phyloP scores from a whole-genome alignment of 2,329 filamentous ascomycete species.

The Chaetomium globosum region DNA sequence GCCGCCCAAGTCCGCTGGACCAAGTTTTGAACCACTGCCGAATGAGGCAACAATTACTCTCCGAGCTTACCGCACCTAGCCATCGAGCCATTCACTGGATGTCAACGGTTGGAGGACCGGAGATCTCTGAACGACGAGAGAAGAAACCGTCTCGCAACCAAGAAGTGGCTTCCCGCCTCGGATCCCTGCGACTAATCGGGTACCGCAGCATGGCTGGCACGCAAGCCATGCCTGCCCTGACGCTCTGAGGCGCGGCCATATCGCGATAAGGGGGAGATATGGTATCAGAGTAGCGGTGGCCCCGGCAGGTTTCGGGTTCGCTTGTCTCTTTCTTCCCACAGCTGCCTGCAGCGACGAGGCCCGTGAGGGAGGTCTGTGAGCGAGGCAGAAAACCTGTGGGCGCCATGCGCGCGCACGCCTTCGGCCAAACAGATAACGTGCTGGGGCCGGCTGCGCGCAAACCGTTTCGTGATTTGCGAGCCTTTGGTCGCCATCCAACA shows the following conservation, averaged over 20 bases:
- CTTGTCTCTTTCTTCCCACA: constrained; percentile 3
- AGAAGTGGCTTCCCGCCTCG: not conserved
- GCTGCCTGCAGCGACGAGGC: constrained; percentile 13
- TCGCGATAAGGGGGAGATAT: constrained; percentile 24
- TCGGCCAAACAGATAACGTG: constrained; percentile 20
- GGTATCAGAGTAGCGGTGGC: constrained; percentile 30
- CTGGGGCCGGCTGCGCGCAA: constrained; percentile 16
- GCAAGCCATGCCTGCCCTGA: not conserved
- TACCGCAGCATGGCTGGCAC: constrained; percentile 16
- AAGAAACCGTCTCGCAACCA: not conserved
- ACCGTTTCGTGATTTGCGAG: constrained; percentile 26
- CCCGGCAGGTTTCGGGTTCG: constrained; percentile 11
- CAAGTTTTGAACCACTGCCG: not conserved
- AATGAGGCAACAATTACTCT: not conserved
- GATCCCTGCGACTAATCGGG: constrained; percentile 6
- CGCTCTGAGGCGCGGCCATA: not conserved
- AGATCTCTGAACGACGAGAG: not conserved
- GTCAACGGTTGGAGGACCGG: not conserved
- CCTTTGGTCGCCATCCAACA: constrained; percentile 23
- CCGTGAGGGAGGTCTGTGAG: constrained; percentile 1
- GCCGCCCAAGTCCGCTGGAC: constrained; percentile 25
- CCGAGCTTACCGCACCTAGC: not conserved
- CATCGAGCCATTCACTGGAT: not conserved
- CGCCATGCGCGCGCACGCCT: constrained; percentile 14
- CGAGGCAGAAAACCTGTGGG: not conserved